Conservation (phyloP, 108 stramenopile species). For the Pseudonitzschia multiseries region DNA sequence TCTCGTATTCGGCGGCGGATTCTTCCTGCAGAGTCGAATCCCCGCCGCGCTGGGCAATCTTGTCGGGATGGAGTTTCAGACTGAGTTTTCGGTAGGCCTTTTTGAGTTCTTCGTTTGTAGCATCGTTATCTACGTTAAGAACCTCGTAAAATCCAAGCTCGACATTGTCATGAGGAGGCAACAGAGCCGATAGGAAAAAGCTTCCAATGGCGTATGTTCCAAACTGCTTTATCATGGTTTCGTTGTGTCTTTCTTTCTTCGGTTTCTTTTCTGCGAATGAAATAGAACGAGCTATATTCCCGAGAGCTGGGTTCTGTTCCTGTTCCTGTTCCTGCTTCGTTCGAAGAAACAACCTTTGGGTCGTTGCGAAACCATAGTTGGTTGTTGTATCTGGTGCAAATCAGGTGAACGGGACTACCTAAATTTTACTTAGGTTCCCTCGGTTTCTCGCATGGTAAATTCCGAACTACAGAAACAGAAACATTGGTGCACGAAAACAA, state of each 20-base stretch:
- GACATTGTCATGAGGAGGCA: constrained; percentile 53
- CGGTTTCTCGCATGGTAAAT: too few relatives aligned
- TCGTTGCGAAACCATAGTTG: too few relatives aligned
- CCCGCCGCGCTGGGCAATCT: constrained; percentile 73
- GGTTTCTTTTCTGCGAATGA: background rate
- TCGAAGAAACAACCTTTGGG: too few relatives aligned
- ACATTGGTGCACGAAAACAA: too few relatives aligned
- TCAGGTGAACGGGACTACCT: too few relatives aligned
- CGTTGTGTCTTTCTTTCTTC: background rate
- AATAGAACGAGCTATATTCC: too few relatives aligned
- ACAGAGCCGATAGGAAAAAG: constrained; percentile 50
- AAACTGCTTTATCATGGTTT: constrained; percentile 2
- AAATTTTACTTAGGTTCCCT: too few relatives aligned
- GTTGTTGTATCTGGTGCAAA: too few relatives aligned
- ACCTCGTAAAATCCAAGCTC: constrained; percentile 67
- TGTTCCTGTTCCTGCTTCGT: too few relatives aligned
- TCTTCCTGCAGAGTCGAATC: constrained; percentile 49
- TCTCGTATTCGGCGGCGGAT: constrained; percentile 62
- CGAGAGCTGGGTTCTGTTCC: too few relatives aligned
- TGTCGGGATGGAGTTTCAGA: constrained; percentile 80
- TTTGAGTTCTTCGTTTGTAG: constrained; percentile 67
- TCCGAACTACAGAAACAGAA: too few relatives aligned
- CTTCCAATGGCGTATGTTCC: constrained; percentile 22
- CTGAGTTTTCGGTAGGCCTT: constrained; percentile 79
- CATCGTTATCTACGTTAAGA: constrained; percentile 48